Evolutionary conservation across 805 yeast genomes (phyloP), one percentile per base, ranked within the genome.

Genomic region (Kuraishia borneana): DNA sequence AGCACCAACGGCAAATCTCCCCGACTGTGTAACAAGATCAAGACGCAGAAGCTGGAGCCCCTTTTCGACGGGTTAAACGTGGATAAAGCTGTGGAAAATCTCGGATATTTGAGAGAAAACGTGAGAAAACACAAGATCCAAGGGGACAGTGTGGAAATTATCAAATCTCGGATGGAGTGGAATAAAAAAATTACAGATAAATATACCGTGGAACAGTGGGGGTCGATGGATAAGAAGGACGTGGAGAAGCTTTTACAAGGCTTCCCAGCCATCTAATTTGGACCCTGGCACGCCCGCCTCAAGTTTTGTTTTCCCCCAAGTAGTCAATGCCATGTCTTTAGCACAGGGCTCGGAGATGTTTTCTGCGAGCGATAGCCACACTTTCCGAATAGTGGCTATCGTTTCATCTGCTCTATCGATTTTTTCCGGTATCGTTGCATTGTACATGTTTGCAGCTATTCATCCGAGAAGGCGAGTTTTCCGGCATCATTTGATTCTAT

Each of bases 1-100:
- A 73, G 84, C 26, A 82, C 94, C 9, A 83, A 82, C 51, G 94
- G 94, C 3, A 71, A 76, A 45, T 78, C 88, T 2, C 95, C 95
- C 1, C 56, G 92, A 35, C 65, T 83, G 44, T 78, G 85, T 34
- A 65, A 66, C 40, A 67, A 72, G 38, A 57, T 72, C 26, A 76
- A 83, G 36, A 69, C 78, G 17, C 64, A 68, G 36, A 68, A 69
- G 42, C 58, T 83, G 26, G 66, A 61, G 30, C 55, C 56, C 2
- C 39, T 55, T 33, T 63, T 68, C 22, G 60, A 57, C 19, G 53
- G 57, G 10, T 46, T 59, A 23, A 61, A 65, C 35, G 54, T 68
- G 31, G 76, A 70, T 34, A 59, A 54, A 18, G 83, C 84, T 0
- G 72, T 81, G 20, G 69, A 61, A 17, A 77, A 73, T 43, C 64